Conservation (phyloP, 345 rosid genomes). For the Heritiera littoralis region DNA sequence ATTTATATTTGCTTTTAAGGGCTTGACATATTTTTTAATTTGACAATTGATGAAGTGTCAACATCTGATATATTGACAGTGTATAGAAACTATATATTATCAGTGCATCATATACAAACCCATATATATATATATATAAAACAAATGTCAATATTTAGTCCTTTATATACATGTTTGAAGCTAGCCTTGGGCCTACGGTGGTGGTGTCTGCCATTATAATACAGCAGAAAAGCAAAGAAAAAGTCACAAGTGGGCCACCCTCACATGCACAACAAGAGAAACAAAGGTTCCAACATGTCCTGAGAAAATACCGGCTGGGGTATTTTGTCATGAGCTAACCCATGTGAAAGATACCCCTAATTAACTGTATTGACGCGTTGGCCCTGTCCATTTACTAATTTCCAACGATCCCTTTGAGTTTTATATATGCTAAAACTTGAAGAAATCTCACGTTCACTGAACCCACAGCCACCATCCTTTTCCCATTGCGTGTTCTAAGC, state of each 20-base stretch:
- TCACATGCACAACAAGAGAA: neutral
- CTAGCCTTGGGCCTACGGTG: too few species aligned
- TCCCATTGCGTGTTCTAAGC: conserved; percentile 10
- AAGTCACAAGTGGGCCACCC: neutral
- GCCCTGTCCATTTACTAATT: neutral
- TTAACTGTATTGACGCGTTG: neutral
- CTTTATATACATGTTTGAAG: too few species aligned
- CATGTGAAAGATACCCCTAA: conserved; percentile 60
- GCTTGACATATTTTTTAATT: too few species aligned
- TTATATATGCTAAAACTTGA: neutral
- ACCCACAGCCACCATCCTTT: neutral
- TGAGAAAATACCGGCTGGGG: neutral
- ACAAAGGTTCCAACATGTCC: neutral
- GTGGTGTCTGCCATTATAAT: neutral
- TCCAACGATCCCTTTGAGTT: neutral
- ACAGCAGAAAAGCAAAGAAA: neutral
- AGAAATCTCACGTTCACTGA: conserved; percentile 11
- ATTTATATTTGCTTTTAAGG: too few species aligned
- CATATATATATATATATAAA: too few species aligned
- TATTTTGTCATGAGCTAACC: conserved; percentile 14
- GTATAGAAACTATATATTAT: too few species aligned
- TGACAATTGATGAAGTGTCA: too few species aligned
- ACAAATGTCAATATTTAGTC: too few species aligned
- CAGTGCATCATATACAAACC: too few species aligned
- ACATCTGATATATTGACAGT: too few species aligned